phyloP scores from a whole-genome alignment of 2,329 filamentous ascomycete genomes.

The Trichophyton equinum region DNA sequence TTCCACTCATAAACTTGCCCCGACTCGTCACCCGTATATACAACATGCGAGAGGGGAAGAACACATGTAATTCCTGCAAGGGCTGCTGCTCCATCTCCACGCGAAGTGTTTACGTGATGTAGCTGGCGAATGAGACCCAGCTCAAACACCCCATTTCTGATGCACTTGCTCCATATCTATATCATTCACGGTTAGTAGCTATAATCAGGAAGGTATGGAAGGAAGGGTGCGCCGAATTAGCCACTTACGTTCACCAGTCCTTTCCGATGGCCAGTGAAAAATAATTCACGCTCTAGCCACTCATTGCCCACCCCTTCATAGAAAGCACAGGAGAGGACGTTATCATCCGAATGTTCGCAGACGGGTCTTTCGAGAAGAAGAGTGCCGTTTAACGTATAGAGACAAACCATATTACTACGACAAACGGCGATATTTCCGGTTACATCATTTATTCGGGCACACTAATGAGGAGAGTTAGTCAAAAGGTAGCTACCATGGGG shows the following conservation, averaged over 20 bases:
- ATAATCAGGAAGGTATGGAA: neutral
- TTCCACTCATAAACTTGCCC: slow-evolving; percentile 63
- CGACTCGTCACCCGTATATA: slow-evolving; percentile 91
- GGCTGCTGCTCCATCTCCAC: slow-evolving; percentile 45
- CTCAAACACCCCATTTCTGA: slow-evolving; percentile 54
- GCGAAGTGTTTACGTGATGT: slow-evolving; percentile 61
- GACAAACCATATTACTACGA: slow-evolving; percentile 56
- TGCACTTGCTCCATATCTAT: slow-evolving; percentile 46
- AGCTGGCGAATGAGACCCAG: slow-evolving; percentile 69
- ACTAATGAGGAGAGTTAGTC: slow-evolving; percentile 34
- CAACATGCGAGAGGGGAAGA: slow-evolving; percentile 63
- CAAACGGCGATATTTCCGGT: slow-evolving; percentile 83
- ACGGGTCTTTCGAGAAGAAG: slow-evolving; percentile 71
- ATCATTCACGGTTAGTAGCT: neutral
- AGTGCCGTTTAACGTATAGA: slow-evolving; percentile 83
- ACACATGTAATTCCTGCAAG: slow-evolving; percentile 71
- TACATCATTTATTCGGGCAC: slow-evolving; percentile 76
- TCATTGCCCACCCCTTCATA: slow-evolving; percentile 86
- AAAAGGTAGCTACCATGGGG: slow-evolving; percentile 19
- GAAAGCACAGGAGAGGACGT: slow-evolving; percentile 70
- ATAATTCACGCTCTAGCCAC: slow-evolving; percentile 73
- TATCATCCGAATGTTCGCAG: slow-evolving; percentile 59
- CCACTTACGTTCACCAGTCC: slow-evolving; percentile 60
- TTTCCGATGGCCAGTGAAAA: slow-evolving; percentile 77
- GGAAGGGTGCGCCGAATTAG: neutral